Evolutionary conservation across 352 stramenopile genomes (phyloP), one percentile per base, ranked within the genome.

Genomic region (Globisporangium cylindrosporum): DNA sequence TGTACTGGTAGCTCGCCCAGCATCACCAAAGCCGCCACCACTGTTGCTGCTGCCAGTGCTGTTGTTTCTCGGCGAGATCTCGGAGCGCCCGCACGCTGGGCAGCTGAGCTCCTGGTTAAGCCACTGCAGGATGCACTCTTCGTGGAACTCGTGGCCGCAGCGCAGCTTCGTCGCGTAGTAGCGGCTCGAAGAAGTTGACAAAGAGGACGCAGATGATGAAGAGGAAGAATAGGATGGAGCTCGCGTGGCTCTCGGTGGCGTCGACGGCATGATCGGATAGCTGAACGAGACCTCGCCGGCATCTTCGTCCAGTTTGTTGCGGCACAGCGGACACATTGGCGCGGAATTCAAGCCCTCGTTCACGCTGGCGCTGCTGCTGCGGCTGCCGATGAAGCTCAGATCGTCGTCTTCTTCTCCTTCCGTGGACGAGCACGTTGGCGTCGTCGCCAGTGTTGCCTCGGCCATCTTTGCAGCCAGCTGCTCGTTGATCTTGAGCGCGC

Each of bases 71-170:
- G 57, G 34, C 4, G 57, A 62, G 27, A 59, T 1, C 54, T 59
- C 54, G 15, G 54, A 59, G 25, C 54, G 64, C 1, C 55, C 64
- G 55, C 64, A 69, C 25, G 41, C 29, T 5, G 64, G 64, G 14
- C 64, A 69, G 20, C 22, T 57, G 15, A 69, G 41, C 38, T 24
- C 56, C 55, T 69, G 25, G 55, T 69, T 69, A 20, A 69, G 46
- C 10, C 29, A 59, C 64, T 43, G 54, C 1, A 69, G 41, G 43
- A 69, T 59, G 27, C 64, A 69, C 41, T 69, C 64, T 18, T 69
- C 64, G 55, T 69, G 64, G 64, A 69, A 69, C 64, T 63, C 55
- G 41, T 69, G 64, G 64, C 64, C 64, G 3, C 64, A 69, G 36
- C 55, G 55, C 25, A 69, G 64, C 41, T 49, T 68, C 9, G 62